Evolutionary conservation across 192 early-diverging fungal genomes (phyloP), one percentile per base, ranked within the genome.

Genomic region (Coemansia sp.): DNA sequence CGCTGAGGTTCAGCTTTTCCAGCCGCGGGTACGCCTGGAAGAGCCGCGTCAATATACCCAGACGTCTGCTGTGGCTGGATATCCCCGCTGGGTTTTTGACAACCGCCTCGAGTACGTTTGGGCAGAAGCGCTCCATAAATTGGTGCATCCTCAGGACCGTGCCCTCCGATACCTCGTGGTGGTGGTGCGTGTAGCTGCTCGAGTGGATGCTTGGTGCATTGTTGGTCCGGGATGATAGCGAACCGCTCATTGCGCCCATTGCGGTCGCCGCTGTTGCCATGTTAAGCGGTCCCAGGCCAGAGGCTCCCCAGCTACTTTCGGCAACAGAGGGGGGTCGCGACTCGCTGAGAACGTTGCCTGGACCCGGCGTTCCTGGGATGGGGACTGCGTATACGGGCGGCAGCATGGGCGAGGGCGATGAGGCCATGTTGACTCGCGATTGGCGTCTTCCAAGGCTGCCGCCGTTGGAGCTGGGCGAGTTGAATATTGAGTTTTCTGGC

Each of bases 81-180:
- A 77, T 77, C 10, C 74, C 74, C 1, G 59, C 53, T 18, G 74
- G 62, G 34, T 77, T 77, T 29, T 49, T 57, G 32, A 77, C 43
- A 26, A 63, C 56, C 1, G 68, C 67, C 20, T 67, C 67, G 14
- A 71, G 51, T 18, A 77, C 60, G 30, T 62, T 61, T 5, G 62
- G 62, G 22, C 74, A 77, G 59, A 55, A 77, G 29, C 59, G 50
- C 64, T 77, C 74, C 74, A 77, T 77, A 50, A 63, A 77, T 60
- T 71, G 67, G 32, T 77, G 74, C 67, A 77, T 65, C 29, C 74
- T 56, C 28, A 58, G 37, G 4, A 77, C 68, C 2, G 74, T 77
- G 44, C 74, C 68, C 20, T 77, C 74, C 1, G 74, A 77, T 6
- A 71, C 58, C 34, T 77, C 74, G 34, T 71, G 67, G 44, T 72